Base-by-base conservation (phyloP, 1,284 basidiomycete species). In the Moniliophthora roreri region DNA sequence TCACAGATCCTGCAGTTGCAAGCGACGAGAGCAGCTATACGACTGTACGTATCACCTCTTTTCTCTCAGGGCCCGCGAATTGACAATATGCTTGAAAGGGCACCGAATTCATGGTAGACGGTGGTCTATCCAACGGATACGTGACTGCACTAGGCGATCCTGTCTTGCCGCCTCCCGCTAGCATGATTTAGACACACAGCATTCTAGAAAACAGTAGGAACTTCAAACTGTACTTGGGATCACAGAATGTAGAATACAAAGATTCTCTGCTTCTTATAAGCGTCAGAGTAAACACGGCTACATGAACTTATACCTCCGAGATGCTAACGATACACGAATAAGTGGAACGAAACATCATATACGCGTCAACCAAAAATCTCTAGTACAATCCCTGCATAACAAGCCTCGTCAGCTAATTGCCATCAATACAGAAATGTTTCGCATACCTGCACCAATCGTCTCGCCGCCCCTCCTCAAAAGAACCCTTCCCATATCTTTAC, bases 401-500 rank as follows among this genome's bases (percentile, higher is more conserved):
- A 48, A 24, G 10, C 28, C 15, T 15, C 18, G 13, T 16, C 13
- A 45, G 28, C 7, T 3, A 38, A 10, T 32, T 32, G 9, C 20
- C 4, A 48, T 56, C 48, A 4, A 11, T 28, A 32, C 47, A 28
- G 23, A 66, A n/a, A n/a, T n/a, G n/a, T n/a, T n/a, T n/a, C n/a
- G n/a, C 80, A 54, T 66, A 85, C 95, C 95, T 51, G 95, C 95
- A 42, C 89, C 93, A 55, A 99, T 91, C 0, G 96, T 98, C 74
- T 98, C 95, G 0, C 97, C 96, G 16, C 85, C 85, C 56, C 95
- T 78, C 36, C 96, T 77, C 56, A 99, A 78, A 50, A 99, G 69
- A 44, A 99, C 82, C 39, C 96, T 77, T 0, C 95, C 95, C 96
- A 99, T 97, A 59, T 97, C 93, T 71, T 98, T 98, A 73, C 95